Evolutionary conservation across 2,329 filamentous ascomycete genomes (phyloP), one percentile per base, ranked within the genome.

Genomic region (Amesomyces nigricolor): DNA sequence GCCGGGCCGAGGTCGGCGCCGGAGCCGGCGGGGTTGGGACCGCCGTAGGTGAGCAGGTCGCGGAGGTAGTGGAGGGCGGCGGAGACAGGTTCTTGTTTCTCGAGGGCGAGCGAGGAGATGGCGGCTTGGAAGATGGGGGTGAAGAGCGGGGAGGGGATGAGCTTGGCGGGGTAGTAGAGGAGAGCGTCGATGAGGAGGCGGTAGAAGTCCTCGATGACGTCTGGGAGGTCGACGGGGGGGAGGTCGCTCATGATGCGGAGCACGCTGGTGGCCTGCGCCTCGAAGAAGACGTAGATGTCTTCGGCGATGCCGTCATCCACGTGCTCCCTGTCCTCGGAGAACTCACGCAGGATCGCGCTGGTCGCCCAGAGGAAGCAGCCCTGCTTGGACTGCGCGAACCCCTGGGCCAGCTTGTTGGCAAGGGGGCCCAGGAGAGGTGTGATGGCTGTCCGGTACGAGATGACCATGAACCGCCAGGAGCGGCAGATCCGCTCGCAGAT

Each of bases 311-410:
- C 76, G 49, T 86, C 80, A 53, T 92, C 87, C 17, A 97, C 88
- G 58, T 88, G 83, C 63, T 96, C 91, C 42, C 88, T 83, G 42
- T 92, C 91, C 64, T 95, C 89, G 0, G 90, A 94, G 68, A 97
- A 99, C 70, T 99, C 94, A 57, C 94, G 87, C 30, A 99, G 81
- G 60, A 99, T 95, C 8, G 92, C 90, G 61, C 91, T 89, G 2
- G 92, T 96, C 1, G 94, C 92, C 94, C 94, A 99, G n/a, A 99
- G 78, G 78, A 99, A 99, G 70, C 92, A 96, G 11, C 94, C 94
- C 72, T 99, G 92, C 58, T 86, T 83, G 10, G 92, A 96, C 16
- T 82, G 80, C 53, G 87, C 81, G 69, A 99, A 99, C 4, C 92
- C 91, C 60, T 79, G 80, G 1, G 89, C 89, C 55, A 99, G 81